These are phyloP conservation scores for Linum usitatissimum DNA, from an alignment of 345 rosid genomes.

Conservation along the genomic window DNA sequence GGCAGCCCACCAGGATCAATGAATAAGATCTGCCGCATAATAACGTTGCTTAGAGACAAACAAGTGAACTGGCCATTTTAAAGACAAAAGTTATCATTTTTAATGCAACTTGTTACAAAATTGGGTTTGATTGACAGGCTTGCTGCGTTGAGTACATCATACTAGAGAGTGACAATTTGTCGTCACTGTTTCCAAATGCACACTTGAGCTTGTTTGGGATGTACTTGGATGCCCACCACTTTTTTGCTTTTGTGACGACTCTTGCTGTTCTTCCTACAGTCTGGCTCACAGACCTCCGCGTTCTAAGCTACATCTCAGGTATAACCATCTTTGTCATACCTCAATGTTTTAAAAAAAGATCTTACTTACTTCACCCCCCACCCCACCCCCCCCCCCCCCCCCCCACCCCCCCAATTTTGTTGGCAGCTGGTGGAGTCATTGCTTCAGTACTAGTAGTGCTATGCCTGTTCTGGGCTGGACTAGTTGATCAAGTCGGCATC, in stretches of 20 bases:
- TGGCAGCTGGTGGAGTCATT: constrained; percentile 86
- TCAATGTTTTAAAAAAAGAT: too few relatives aligned
- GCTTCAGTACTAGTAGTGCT: constrained; percentile 73
- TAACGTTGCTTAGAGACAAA: too few relatives aligned
- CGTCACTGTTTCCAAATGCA: constrained; percentile 81
- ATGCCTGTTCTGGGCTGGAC: constrained; percentile 83
- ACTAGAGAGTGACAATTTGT: constrained; percentile 76
- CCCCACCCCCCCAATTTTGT: neutral
- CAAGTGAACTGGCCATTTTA: too few relatives aligned
- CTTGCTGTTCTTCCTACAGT: constrained; percentile 80
- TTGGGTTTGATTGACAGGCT: constrained; percentile 39
- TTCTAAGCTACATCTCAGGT: constrained; percentile 90
- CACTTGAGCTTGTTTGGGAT: constrained; percentile 46
- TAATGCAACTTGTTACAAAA: neutral
- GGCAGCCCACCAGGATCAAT: too few relatives aligned
- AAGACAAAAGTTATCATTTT: too few relatives aligned
- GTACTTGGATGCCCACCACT: constrained; percentile 40
- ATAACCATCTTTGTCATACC: neutral
- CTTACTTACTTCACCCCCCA: neutral
- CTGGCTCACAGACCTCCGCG: constrained; percentile 83
- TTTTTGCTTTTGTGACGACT: constrained; percentile 60
- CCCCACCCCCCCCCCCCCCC: too few relatives aligned
- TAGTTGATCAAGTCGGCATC: constrained; percentile 61
- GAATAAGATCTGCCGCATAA: too few relatives aligned
- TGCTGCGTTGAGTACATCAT: constrained; percentile 86